Conservation (phyloP, 2,329 filamentous ascomycete genomes). For the Curvularia lunata region DNA sequence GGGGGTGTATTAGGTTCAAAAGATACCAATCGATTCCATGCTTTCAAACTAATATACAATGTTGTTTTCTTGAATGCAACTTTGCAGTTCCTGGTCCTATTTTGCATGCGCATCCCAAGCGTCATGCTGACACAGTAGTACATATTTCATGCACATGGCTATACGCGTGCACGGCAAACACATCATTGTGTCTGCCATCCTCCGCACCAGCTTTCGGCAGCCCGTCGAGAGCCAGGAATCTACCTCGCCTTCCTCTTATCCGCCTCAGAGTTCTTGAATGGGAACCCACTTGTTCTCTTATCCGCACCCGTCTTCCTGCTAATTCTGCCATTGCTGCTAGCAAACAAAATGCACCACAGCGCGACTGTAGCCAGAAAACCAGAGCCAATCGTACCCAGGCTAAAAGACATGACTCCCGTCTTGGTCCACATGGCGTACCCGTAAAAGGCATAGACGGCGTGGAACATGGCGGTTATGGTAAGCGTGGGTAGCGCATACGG, state of each 20-base stretch:
- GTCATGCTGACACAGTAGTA: neutral
- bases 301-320: slow-evolving; percentile 69
- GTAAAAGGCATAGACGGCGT: slow-evolving; percentile 61
- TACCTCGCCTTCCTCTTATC: slow-evolving; percentile 56
- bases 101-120: neutral
- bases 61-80: slow-evolving; percentile 1
- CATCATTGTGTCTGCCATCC: neutral
- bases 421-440: slow-evolving; percentile 71
- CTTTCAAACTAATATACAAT: slow-evolving; percentile 12
- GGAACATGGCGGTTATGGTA: slow-evolving; percentile 70
- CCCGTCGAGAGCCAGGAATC: neutral
- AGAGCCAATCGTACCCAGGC: slow-evolving; percentile 65
- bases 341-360: slow-evolving; percentile 68
- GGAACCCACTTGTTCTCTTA: slow-evolving; percentile 70
- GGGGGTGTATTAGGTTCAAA: slow-evolving; percentile 12
- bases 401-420: slow-evolving; percentile 63
- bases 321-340: slow-evolving; percentile 62
- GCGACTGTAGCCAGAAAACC: slow-evolving; percentile 66
- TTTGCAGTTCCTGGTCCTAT: neutral
- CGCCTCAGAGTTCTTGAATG: slow-evolving; percentile 67
- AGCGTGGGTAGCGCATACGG: slow-evolving; percentile 67
- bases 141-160: neutral
- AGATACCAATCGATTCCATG: slow-evolving; percentile 27
- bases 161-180: neutral
- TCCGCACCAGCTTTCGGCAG: neutral